phyloP scores from a whole-genome alignment of 148 eudicot genomes.

The Fagopyrum homotropicum region DNA sequence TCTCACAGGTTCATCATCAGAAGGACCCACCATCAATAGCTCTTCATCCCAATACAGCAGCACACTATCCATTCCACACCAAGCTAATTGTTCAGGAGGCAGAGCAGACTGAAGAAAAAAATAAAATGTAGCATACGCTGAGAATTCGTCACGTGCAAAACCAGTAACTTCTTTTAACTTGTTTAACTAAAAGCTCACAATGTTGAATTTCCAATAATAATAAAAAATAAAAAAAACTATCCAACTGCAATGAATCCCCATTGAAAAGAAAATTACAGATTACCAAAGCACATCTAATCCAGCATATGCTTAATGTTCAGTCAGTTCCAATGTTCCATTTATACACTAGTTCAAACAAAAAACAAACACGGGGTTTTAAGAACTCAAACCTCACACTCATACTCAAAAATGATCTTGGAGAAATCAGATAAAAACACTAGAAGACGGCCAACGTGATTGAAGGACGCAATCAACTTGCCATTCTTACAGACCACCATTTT shows the following conservation, averaged over 20 bases:
- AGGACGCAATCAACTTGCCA: slow-evolving; percentile 75
- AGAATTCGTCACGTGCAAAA: background rate
- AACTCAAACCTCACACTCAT: slow-evolving; percentile 72
- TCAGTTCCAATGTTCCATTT: background rate
- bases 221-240: background rate
- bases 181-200: background rate
- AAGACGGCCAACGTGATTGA: slow-evolving; percentile 92
- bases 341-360: background rate
- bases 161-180: background rate
- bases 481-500: slow-evolving; percentile 77
- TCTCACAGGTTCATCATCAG: slow-evolving; percentile 70
- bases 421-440: slow-evolving; percentile 76
- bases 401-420: slow-evolving; percentile 63
- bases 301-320: background rate
- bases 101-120: slow-evolving; percentile 64
- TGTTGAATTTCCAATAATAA: background rate
- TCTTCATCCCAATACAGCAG: slow-evolving; percentile 91
- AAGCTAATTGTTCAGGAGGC: slow-evolving; percentile 92
- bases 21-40: slow-evolving; percentile 96
- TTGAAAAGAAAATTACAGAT: background rate
- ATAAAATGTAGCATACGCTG: slow-evolving; percentile 7
- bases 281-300: background rate
- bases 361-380: background rate
- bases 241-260: background rate
- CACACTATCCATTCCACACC: slow-evolving; percentile 99